Conservation (phyloP, 108 stramenopile genomes). For the Mediolabrus comicus region DNA sequence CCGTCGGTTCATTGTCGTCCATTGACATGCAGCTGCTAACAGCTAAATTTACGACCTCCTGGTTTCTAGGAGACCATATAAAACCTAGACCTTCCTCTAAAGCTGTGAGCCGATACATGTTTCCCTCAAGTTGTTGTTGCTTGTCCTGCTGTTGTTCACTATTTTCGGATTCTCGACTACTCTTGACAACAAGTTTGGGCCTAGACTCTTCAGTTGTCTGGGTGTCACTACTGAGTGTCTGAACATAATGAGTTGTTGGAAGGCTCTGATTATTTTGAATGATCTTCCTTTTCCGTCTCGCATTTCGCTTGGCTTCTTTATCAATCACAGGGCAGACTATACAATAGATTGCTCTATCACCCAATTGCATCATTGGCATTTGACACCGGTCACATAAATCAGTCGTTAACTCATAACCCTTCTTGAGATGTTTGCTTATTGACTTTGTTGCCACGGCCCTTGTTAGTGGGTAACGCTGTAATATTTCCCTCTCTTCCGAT, state of each 20-base stretch:
- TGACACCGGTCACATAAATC: constrained; percentile 31
- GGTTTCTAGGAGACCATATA: background rate
- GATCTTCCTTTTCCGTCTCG: constrained; percentile 23
- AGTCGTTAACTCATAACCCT: constrained; percentile 19
- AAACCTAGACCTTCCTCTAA: background rate
- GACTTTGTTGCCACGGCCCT: constrained; percentile 37
- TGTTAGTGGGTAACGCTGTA: constrained; percentile 24
- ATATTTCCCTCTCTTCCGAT: constrained; percentile 40
- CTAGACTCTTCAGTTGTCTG: too few species aligned
- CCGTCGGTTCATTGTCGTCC: background rate
- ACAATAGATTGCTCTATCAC: constrained; percentile 9
- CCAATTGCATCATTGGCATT: constrained; percentile 37
- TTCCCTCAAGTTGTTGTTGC: too few species aligned
- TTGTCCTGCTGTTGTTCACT: background rate
- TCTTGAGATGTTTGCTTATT: constrained; percentile 37
- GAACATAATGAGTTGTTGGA: background rate
- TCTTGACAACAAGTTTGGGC: too few species aligned
- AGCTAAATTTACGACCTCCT: background rate
- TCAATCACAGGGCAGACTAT: constrained; percentile 36
- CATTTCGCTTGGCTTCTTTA: constrained; percentile 20
- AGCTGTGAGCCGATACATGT: background rate
- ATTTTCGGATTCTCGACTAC: background rate
- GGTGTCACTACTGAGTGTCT: background rate
- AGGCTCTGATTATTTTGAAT: background rate
- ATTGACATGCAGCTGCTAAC: background rate